These are phyloP conservation scores for Galeopsis tetrahit DNA, from an alignment of 257 asterid species.

Conservation along the genomic window DNA sequence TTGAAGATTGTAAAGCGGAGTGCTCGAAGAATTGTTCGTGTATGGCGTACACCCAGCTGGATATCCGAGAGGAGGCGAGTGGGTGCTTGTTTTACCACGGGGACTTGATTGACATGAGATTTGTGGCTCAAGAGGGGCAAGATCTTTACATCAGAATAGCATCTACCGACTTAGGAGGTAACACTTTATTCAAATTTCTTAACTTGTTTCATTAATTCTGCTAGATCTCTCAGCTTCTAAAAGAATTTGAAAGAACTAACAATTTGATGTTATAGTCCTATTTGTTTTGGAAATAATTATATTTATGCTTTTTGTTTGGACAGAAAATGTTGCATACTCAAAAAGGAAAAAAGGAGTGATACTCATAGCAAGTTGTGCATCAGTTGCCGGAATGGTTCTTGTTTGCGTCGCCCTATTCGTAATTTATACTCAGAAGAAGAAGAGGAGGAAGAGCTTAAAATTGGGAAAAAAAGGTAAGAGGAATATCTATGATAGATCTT, in stretches of 20 bases:
- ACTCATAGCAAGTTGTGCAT: background rate
- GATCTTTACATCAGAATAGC: slow-evolving; percentile 46
- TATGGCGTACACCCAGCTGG: slow-evolving; percentile 41
- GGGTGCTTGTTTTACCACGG: slow-evolving; percentile 55
- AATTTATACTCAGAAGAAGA: background rate
- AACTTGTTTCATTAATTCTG: too few species aligned
- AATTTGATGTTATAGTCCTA: background rate
- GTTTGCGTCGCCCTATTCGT: background rate
- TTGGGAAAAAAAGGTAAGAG: background rate
- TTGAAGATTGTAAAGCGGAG: slow-evolving; percentile 38
- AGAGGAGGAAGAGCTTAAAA: background rate
- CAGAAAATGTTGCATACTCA: background rate
- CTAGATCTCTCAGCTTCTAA: too few species aligned
- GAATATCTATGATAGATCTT: background rate
- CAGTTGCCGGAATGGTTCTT: background rate
- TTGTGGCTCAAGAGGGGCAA: slow-evolving; percentile 15
- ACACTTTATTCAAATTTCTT: background rate
- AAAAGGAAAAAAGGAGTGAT: background rate
- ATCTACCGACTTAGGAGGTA: slow-evolving; percentile 43
- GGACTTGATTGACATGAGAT: slow-evolving; percentile 47
- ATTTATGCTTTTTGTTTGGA: background rate
- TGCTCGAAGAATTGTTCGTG: slow-evolving; percentile 48
- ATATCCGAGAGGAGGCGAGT: slow-evolving; percentile 29
- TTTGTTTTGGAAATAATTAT: background rate
- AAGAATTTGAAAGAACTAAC: too few species aligned